These are phyloP conservation scores for Fraxinus angustifolia DNA, from an alignment of 305 asterid species.

Conservation along the genomic window DNA sequence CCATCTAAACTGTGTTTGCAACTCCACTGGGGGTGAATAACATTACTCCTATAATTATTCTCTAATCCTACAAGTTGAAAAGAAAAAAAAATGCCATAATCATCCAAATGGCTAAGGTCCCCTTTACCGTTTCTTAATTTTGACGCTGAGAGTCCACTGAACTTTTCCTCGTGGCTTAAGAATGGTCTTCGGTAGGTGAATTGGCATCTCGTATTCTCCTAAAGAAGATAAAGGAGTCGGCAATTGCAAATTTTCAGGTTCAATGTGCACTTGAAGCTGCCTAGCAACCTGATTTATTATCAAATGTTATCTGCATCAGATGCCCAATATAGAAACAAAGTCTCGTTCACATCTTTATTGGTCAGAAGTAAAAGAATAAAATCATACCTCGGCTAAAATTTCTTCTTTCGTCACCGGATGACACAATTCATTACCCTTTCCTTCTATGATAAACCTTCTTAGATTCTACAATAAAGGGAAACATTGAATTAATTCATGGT, in stretches of 20 bases:
- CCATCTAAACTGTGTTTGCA: no score
- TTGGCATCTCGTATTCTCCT: conserved; percentile 83
- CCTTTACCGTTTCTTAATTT: conserved; percentile 43
- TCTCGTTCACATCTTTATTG: background rate
- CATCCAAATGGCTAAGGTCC: background rate
- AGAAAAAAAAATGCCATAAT: background rate
- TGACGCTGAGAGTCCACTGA: conserved; percentile 44
- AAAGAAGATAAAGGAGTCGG: conserved; percentile 58
- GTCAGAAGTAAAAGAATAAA: conserved; percentile 12
- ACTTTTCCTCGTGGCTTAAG: conserved; percentile 56
- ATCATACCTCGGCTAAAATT: conserved; percentile 70
- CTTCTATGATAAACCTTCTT: conserved; percentile 66
- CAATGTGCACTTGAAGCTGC: conserved; percentile 69
- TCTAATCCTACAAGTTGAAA: background rate
- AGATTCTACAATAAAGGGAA: conserved; percentile 46
- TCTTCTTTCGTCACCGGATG: conserved; percentile 86
- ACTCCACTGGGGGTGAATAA: no score
- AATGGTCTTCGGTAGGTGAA: conserved; percentile 70
- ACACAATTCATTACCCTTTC: conserved; percentile 64
- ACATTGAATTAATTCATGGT: background rate
- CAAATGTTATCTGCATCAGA: background rate
- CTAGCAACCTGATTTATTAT: conserved; percentile 51
- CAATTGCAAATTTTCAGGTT: conserved; percentile 65
- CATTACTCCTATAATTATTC: background rate
- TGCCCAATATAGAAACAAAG: background rate